Evolutionary conservation across 164 flowering plant genomes (phyloP), one percentile per base, ranked within the genome.

Genomic region (Aristolochia fimbriata): DNA sequence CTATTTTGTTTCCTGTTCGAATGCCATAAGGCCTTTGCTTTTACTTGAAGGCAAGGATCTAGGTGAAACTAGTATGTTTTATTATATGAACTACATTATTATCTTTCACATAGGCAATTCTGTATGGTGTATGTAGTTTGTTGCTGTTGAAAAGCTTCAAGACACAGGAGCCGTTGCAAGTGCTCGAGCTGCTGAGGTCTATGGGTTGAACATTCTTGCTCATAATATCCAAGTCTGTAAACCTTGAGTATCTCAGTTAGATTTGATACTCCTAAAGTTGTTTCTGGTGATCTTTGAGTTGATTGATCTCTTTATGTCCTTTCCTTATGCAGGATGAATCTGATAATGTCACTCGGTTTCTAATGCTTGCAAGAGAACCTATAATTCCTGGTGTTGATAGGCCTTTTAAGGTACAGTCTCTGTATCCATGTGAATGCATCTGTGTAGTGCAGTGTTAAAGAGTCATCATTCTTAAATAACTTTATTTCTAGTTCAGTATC

Each of bases 151-250:
- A 58, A 74, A 86, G 55, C 77, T 90, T 49, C 79, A 76, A 71
- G 96, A 90, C 59, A 67, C 81, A 20, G 99, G 88, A 22, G 99
- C 99, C 4, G 91, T 93, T 72, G 99, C 97, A 61, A 90, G 99
- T 70, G 60, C 81, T 62, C 61, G 66, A 52, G 99, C 97, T 69
- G 88, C 94, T 55, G 64, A 46, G 62, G 83, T 90, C 58, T 90
- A 93, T 71, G 85, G 77, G 57, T 70, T 93, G 74, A 72, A 87
- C 67, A 70, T 90, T 62, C 85, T 93, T 68, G 88, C 81, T 41
- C 57, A 76, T 65, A 92, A 90, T 75, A 90, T 93, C 62, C 97
- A 93, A 96, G 99, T 87, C 11, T 19, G 61, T 65, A 45, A n/a
- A 17, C 6, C 14, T 55, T 54, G 57, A 25, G 6, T 12, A 61